Conservation (phyloP, 2,329 filamentous ascomycete species). For the Capronia americana region DNA sequence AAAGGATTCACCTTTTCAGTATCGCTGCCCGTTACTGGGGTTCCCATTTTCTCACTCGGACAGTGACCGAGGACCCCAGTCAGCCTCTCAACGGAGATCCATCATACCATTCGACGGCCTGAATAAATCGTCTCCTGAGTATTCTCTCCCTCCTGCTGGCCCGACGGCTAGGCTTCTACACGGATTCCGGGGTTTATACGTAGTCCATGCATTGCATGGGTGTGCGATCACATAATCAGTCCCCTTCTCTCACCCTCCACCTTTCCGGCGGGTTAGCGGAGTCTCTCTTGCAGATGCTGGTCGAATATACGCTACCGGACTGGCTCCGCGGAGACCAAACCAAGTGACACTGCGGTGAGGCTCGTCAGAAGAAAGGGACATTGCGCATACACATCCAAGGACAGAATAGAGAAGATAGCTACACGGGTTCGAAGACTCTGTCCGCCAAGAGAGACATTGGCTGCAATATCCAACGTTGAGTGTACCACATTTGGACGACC, state of each 20-base stretch:
- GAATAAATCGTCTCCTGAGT: neutral
- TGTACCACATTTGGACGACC: neutral
- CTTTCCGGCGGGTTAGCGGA: no score
- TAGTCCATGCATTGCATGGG: neutral
- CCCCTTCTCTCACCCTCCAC: neutral
- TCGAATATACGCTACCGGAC: neutral
- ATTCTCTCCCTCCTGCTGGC: neutral
- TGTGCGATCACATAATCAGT: neutral
- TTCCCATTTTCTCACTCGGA: neutral
- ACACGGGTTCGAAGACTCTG: neutral
- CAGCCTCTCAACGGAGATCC: neutral
- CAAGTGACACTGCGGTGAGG: neutral
- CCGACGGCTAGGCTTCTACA: neutral
- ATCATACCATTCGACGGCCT: neutral
- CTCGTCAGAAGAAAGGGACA: neutral
- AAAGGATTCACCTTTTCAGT: neutral
- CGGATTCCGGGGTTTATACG: neutral
- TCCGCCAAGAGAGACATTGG: neutral
- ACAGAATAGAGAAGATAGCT: neutral
- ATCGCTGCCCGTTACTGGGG: neutral
- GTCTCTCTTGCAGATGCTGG: neutral
- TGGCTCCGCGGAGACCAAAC: neutral
- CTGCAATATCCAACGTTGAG: neutral
- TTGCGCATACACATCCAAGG: neutral
- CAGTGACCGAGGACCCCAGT: neutral